A percentile compares a stretch with the other conserved stretches of the same genome.
Evolutionary conservation across 805 yeast genomes (phyloP).

Genomic region (Henningerozyma blattae): DNA sequence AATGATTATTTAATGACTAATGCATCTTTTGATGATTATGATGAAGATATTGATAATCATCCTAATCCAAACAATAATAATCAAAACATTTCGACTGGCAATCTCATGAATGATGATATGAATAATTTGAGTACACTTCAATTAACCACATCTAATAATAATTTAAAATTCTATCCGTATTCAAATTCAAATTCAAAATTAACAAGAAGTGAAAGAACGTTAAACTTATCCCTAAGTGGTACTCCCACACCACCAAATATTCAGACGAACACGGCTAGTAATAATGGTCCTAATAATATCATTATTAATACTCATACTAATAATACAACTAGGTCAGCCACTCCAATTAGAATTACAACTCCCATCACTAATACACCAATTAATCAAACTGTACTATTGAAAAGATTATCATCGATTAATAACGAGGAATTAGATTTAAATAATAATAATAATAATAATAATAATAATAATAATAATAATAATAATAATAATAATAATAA

Average conservation of each 20-base stretch:
- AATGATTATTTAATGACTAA: too few species aligned
- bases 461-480: neutral
- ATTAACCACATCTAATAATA: too few species aligned
- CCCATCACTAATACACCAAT: too few species aligned
- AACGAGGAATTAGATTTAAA: too few species aligned
- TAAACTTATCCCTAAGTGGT: conserved; percentile 36
- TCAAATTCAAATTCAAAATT: conserved; percentile 20
- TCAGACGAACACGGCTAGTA: neutral
- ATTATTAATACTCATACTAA: neutral
- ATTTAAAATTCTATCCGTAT: conserved; percentile 19
- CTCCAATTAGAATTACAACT: conserved; percentile 9
- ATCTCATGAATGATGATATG: too few species aligned
- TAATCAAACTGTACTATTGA: too few species aligned
- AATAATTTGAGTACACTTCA: too few species aligned
- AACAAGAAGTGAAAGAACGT: conserved; percentile 41
- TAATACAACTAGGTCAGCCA: neutral
- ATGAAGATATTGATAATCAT: too few species aligned
- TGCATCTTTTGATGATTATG: too few species aligned
- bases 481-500: neutral
- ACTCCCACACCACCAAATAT: conserved; percentile 12
- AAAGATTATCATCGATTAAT: too few species aligned
- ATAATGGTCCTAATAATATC: neutral
- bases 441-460: too few species aligned
- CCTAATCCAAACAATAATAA: neutral
- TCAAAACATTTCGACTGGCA: neutral